Evolutionary conservation across 2,329 filamentous ascomycete genomes (phyloP).

Genomic region (Venturia asperata): DNA sequence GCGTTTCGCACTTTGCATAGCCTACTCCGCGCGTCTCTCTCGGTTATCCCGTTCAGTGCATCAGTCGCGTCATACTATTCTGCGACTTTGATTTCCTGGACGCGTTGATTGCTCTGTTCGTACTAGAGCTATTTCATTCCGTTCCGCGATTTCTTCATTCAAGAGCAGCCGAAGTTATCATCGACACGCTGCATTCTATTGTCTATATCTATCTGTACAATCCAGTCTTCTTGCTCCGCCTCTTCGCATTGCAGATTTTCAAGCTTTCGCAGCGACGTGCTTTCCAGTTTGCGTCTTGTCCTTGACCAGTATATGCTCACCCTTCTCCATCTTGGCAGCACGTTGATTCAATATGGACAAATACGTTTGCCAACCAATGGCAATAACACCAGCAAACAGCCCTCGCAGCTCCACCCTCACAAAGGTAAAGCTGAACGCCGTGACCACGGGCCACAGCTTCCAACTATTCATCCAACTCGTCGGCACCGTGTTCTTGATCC

Average conservation of each 20-base stretch:
- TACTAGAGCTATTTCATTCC: too few relatives aligned
- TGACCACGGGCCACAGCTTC: constrained; percentile 84
- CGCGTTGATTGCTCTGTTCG: too few relatives aligned
- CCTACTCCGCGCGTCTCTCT: too few relatives aligned
- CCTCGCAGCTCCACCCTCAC: constrained; percentile 71
- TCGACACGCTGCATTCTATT: background rate
- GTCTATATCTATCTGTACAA: background rate
- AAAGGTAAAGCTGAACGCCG: constrained; percentile 80
- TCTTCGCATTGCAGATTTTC: background rate
- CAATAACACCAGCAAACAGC: constrained; percentile 68
- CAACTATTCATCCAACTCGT: constrained; percentile 68
- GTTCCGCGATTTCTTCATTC: background rate
- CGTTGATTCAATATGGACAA: constrained; percentile 69
- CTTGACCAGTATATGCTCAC: background rate
- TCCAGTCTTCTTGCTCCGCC: background rate
- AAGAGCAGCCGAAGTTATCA: background rate
- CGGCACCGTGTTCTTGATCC: constrained; percentile 69
- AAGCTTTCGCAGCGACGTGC: constrained; percentile 1
- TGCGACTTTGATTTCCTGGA: too few relatives aligned
- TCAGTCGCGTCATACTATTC: too few relatives aligned
- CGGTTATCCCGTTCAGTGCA: too few relatives aligned
- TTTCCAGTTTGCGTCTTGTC: background rate
- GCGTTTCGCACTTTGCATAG: too few relatives aligned
- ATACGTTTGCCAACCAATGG: constrained; percentile 91
- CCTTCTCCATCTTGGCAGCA: constrained; percentile 48